Base-by-base conservation (phyloP, 108 stramenopile species). In the Fragilariopsis cylindrus region DNA sequence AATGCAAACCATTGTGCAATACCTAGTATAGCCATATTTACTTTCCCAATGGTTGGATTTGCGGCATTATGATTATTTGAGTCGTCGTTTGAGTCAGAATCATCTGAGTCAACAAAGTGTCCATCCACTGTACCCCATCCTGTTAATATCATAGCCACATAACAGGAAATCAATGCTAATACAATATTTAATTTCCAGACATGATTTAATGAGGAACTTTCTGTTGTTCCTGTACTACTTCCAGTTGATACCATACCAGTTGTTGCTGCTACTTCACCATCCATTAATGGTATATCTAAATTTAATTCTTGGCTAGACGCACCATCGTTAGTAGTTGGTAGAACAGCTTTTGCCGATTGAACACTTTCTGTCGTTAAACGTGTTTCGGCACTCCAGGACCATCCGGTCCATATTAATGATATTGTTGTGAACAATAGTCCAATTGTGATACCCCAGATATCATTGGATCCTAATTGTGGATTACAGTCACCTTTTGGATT, bases 181-280 rank as follows among this genome's bases (percentile, higher is more conserved):
- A 96, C 90, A 30, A 92, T 82, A 74, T 98, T 98, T 56, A 98
- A 85, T 77, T 95, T 95, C 96, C 96, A 96, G 5, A 92, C 67
- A 69, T 80, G 69, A 7, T 19, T 57, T 39, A 79, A 57, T 7
- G 52, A 65, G 43, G 73, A 66, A 18, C 77, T 81, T 18, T 73
- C 75, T 12, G 1, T 30, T 30, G 21, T 30, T 65, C 69, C n/a
- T 55, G 43, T 21, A 68, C 44, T 16, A 60, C 79, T 8, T 40
- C 60, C 30, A 16, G 81, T 81, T 3, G 90, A 77, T 18, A 92
- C 91, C 7, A 89, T 62, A 45, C 93, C 93, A 3, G 82, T 62
- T 0, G 90, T 82, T 0, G 85, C 83, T 16, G 62, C 77, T 4
- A 82, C 76, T 40, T 92, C 87, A 15, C 88, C 87, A 71, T 92